Evolutionary conservation across 139 green algal genomes (phyloP).

Genomic region (Picochlorum sp.): DNA sequence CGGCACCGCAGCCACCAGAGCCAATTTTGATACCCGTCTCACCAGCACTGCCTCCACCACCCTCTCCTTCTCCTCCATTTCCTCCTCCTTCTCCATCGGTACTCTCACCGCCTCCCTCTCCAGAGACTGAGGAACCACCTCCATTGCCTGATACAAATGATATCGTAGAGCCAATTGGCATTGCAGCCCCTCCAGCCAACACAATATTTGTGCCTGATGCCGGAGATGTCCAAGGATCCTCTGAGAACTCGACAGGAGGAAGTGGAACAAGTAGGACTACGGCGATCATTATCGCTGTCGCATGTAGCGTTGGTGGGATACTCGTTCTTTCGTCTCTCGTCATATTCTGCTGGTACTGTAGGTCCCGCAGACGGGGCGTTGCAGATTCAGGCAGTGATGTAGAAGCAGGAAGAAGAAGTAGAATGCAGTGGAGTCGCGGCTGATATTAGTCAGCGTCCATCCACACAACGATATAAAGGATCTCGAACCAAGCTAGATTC

Average conservation of each 20-base stretch:
- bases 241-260: background rate
- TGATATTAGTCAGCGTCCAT: background rate
- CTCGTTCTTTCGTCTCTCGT: background rate
- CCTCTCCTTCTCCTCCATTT: background rate
- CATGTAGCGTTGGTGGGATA: constrained; percentile 1
- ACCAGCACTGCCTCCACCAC: background rate
- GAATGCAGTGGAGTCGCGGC: background rate
- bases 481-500: background rate
- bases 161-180: background rate
- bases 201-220: background rate
- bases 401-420: background rate
- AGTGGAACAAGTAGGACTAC: background rate
- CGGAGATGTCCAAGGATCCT: background rate
- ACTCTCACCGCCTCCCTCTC: background rate
- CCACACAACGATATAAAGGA: background rate
- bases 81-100: background rate
- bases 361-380: background rate
- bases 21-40: background rate
- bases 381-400: background rate
- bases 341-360: constrained; percentile 2
- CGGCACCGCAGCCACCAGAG: background rate
- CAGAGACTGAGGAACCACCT: background rate
- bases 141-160: background rate
- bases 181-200: background rate
- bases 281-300: constrained; percentile 8